Percentiles rank a stretch among this genome's conserved stretches.
Evolutionary conservation across 176 grass and related monocot genomes (phyloP).

Genomic region (Carex scoparia): DNA sequence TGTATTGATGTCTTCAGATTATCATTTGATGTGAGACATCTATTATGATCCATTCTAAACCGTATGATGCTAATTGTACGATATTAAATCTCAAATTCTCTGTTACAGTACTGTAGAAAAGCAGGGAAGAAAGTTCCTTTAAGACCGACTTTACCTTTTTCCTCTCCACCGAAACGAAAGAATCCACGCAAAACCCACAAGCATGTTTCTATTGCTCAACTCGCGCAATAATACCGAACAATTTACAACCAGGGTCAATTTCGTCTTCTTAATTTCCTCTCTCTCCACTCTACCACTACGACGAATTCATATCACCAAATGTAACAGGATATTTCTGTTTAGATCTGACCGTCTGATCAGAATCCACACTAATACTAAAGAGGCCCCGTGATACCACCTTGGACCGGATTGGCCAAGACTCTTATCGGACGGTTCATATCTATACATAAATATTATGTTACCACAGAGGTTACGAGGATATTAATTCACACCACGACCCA

Average conservation of each 20-base stretch:
- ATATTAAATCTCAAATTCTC: neutral
- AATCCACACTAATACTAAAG: too few relatives aligned
- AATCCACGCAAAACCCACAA: slow-evolving; percentile 13
- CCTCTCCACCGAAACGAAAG: neutral
- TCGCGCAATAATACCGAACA: neutral
- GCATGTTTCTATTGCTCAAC: neutral
- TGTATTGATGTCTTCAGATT: too few relatives aligned
- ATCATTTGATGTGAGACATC: too few relatives aligned
- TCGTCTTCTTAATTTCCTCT: slow-evolving; percentile 1
- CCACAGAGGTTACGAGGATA: too few relatives aligned
- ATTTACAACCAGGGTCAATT: neutral
- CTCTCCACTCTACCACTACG: neutral
- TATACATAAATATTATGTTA: too few relatives aligned
- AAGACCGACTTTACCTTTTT: neutral
- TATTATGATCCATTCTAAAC: neutral
- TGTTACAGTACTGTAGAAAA: neutral
- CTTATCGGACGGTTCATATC: too few relatives aligned
- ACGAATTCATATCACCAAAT: too few relatives aligned
- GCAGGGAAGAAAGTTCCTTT: neutral
- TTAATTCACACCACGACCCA: neutral
- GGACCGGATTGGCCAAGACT: too few relatives aligned
- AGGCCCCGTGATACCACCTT: too few relatives aligned
- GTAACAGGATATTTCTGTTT: too few relatives aligned
- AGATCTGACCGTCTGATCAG: too few relatives aligned
- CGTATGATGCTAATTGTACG: neutral